These are phyloP conservation scores for Golubevia sp. DNA, from an alignment of 1,284 basidiomycete species.

Conservation along the genomic window DNA sequence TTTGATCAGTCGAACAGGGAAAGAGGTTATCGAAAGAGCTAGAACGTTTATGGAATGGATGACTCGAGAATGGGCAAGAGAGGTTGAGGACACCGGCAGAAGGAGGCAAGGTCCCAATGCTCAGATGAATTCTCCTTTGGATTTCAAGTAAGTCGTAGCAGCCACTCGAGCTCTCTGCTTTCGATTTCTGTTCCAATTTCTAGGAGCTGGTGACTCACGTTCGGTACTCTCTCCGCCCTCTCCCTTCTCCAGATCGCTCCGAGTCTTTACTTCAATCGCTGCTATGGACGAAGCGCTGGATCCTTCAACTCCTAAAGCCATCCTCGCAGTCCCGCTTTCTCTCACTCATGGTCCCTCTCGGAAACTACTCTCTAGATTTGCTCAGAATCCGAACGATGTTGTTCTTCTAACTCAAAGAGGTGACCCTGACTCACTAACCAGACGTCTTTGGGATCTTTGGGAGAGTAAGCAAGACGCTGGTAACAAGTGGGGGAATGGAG, in stretches of 20 bases:
- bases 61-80: constrained; percentile 77
- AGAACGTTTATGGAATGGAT: constrained; percentile 99
- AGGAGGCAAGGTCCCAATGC: background rate
- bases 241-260: constrained; percentile 22
- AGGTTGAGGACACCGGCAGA: constrained; percentile 16
- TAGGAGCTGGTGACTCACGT: too few species aligned
- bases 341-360: constrained; percentile 50
- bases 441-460: constrained; percentile 50
- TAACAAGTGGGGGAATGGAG: too few species aligned
- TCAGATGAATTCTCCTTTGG: constrained; percentile 4
- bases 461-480: constrained; percentile 19
- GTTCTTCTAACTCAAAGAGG: constrained; percentile 44
- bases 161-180: background rate
- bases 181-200: background rate
- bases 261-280: constrained; percentile 38
- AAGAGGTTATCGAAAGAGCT: constrained; percentile 92
- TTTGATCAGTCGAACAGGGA: constrained; percentile 83
- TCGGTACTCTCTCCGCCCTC: constrained; percentile 24
- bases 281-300: constrained; percentile 48
- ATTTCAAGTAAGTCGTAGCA: constrained; percentile 7
- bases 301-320: constrained; percentile 40
- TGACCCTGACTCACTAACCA: constrained; percentile 33
- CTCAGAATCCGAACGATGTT: constrained; percentile 31
- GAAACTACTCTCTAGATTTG: constrained; percentile 36
- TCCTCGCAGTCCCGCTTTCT: constrained; percentile 50